These are phyloP conservation scores for Nicotiana rustica DNA, from an alignment of 305 asterid species.

Conservation along the genomic window DNA sequence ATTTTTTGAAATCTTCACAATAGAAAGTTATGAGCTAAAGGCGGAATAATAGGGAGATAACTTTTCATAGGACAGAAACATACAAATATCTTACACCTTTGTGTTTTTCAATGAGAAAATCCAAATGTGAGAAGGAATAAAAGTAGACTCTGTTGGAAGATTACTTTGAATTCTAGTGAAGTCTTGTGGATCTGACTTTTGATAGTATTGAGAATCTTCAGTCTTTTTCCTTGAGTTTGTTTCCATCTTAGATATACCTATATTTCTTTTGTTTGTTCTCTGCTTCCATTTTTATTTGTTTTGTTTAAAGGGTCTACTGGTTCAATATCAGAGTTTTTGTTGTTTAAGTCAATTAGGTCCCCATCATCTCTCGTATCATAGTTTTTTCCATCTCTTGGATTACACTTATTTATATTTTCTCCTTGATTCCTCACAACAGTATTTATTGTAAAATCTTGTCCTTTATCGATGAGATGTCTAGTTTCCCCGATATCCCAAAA, in stretches of 20 bases:
- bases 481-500: background rate
- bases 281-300: background rate
- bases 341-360: background rate
- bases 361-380: no score
- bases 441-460: background rate
- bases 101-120: background rate
- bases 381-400: background rate
- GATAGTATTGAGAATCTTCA: background rate
- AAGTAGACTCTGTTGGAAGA: background rate
- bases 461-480: background rate
- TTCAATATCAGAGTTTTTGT: background rate
- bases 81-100: background rate
- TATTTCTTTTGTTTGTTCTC: background rate
- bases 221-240: background rate
- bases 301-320: background rate
- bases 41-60: background rate
- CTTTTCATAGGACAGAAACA: background rate
- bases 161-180: background rate
- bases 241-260: background rate
- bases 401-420: background rate
- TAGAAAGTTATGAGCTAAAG: background rate
- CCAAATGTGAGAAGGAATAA: background rate
- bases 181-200: background rate
- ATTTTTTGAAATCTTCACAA: slow-evolving; percentile 1
- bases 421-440: background rate